Base-by-base conservation (phyloP, 2,329 filamentous ascomycete species). In the Stachybotrys echinatus region DNA sequence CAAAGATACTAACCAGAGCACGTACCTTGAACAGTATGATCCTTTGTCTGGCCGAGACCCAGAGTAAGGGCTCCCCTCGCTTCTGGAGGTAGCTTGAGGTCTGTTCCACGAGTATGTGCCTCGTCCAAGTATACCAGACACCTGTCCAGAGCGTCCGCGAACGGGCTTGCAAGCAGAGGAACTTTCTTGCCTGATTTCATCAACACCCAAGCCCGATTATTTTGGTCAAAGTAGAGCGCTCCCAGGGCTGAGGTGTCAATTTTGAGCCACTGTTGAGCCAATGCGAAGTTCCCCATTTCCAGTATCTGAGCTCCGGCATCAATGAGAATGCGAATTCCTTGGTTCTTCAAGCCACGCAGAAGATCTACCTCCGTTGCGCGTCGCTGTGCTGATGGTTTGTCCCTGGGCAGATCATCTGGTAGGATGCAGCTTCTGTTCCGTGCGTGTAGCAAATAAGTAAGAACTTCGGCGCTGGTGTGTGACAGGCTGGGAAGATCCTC, bases 401-500 rank as follows among this genome's bases (percentile, higher is more conserved):
- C 10, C 66, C 2, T 59, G 65, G 0, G 20, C 4, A 57, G 38
- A 3, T 63, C 61, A 5, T 66, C 71, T 21, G 61, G 53, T 17
- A 57, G 34, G 17, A 54, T 55, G 52, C 80, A 87, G 0, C 27
- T 40, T 2, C 74, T 69, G 53, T 81, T 86, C 37, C 79, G 72
- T 1, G 40, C 46, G 23, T 78, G 72, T 0, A 87, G 65, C 0
- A 88, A 66, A 51, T 84, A 84, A 0, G 71, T 77, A 1, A 87
- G 63, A 0, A 88, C 84, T 48, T 84, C 76, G 0, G 83, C 83
- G 54, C 83, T 87, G 0, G 83, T 87, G 49, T 85, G 80, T 0
- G 65, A 61, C 0, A 88, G 71, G 0, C 72, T 65, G 0, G 71
- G 64, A 0, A 89, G 72, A 52, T 89, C 84, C 1, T 79, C 65